Base-by-base conservation (phyloP, 78 protist species). In the Tieghemostelium lacteum region DNA sequence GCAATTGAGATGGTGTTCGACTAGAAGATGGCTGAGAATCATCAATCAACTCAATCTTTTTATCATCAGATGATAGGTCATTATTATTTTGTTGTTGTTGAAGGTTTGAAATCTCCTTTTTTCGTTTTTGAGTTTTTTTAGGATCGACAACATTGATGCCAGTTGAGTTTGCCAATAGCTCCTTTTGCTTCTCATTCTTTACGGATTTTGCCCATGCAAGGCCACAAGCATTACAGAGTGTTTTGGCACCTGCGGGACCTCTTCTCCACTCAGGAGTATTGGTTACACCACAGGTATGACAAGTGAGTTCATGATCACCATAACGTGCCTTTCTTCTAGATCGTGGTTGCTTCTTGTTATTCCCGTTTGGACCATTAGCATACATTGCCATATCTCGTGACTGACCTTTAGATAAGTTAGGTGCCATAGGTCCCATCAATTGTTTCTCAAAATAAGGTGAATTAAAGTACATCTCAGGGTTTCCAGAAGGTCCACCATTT, bases 181-280 rank as follows among this genome's bases (percentile, higher is more conserved):
- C 88, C 63, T 78, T 78, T 67, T 78, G 88, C 37, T 78, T 78
- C 24, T 76, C 87, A 76, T 54, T 70, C 42, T 85, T 85, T 34
- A 86, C 62, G 22, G 74, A 33, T 33, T 86, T 86, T 6, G 93
- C 93, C 85, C 80, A 87, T 34, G 77, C 86, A 10, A 87, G 28
- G 20, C 92, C 92, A 64, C 92, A 86, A 6, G 92, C 92, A 50
- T 86, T 86, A 34, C 92, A 86, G 2, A 86, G 71, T 28, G 76
- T 71, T 62, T 74, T 63, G 20, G 76, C 78, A 29, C 92, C 92
- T 58, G 29, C 50, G 19, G 92, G 92, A 2, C 92, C 92, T 28
- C 92, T 40, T 50, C 92, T 50, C 92, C 92, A 86, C 26, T 71
- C 85, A 31, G 92, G 92, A 24, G 92, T 86, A 39, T 86, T 74